phyloP scores from a whole-genome alignment of 139 green algal species.

The Deuterostichococcus epilithicus region DNA sequence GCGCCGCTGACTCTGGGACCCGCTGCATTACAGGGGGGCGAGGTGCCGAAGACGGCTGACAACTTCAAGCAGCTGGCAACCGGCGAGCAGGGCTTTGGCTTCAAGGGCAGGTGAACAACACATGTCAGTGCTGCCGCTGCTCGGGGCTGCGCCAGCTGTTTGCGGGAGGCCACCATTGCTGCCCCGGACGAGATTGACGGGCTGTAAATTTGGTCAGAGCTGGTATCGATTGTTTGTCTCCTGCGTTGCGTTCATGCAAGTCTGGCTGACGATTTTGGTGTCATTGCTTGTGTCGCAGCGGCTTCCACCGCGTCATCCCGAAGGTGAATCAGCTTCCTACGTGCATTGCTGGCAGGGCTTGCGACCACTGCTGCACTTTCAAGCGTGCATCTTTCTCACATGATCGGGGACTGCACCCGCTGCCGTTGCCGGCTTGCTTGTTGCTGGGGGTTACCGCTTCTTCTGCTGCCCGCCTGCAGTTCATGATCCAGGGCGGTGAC shows the following conservation, averaged over 20 bases:
- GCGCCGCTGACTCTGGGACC: not conserved
- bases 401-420: too few relatives aligned
- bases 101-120: conserved; percentile 35
- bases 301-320: conserved; percentile 54
- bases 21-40: conserved; percentile 38
- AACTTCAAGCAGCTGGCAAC: conserved; percentile 66
- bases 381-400: not conserved
- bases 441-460: conserved; percentile 52
- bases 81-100: conserved; percentile 55
- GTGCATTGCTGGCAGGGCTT: not conserved
- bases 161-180: not conserved
- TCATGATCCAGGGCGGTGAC: conserved; percentile 61
- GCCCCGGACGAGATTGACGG: too few relatives aligned
- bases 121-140: not conserved
- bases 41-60: conserved; percentile 73
- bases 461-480: conserved; percentile 43
- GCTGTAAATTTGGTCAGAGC: too few relatives aligned
- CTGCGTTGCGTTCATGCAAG: too few relatives aligned
- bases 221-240: too few relatives aligned
- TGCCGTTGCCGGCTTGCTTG: conserved; percentile 44
- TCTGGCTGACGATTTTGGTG: too few relatives aligned
- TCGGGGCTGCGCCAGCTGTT: conserved; percentile 18
- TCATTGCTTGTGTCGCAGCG: not conserved
- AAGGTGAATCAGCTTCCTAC: conserved; percentile 57
- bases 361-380: not conserved